A percentile compares a stretch with the other conserved stretches of the same genome.
phyloP scores from a whole-genome alignment of 768 basidiomycete genomes.

The Cystofilobasidium capitatum region DNA sequence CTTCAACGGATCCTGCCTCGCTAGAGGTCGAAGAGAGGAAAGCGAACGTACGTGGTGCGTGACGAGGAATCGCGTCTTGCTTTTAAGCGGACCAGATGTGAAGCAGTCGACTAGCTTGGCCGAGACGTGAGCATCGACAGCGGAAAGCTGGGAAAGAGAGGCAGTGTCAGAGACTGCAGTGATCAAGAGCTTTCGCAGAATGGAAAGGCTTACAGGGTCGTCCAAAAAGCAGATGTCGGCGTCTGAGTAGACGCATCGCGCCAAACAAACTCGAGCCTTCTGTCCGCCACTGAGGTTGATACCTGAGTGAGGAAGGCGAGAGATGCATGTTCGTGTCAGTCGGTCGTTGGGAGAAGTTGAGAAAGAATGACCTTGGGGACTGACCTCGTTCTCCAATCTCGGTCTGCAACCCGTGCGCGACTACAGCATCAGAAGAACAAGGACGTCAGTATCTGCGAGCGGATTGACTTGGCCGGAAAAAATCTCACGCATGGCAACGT shows the following conservation, averaged over 20 bases:
- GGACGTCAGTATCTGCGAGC: neutral
- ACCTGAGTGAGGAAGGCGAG: conserved; percentile 44
- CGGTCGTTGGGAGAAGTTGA: too few relatives aligned
- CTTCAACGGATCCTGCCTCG: neutral
- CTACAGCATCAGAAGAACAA: neutral
- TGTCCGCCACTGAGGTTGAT: conserved; percentile 39
- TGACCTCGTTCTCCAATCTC: conserved; percentile 25
- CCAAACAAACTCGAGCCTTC: conserved; percentile 33
- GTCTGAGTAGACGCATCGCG: conserved; percentile 32
- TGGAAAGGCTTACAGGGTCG: conserved; percentile 29
- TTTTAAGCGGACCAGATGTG: conserved; percentile 45
- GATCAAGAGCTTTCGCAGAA: conserved; percentile 6
- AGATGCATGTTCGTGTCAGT: neutral
- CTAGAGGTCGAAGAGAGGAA: neutral
- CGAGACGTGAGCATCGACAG: conserved; percentile 68
- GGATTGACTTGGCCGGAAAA: neutral
- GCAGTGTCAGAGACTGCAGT: neutral
- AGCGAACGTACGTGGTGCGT: conserved; percentile 31
- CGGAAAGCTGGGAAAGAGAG: conserved; percentile 37
- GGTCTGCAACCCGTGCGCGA: conserved; percentile 22
- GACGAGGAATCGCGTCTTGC: conserved; percentile 54
- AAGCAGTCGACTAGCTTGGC: conserved; percentile 58
- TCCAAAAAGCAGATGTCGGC: conserved; percentile 36
- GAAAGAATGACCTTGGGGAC: conserved; percentile 22
- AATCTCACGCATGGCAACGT: conserved; percentile 11